Evolutionary conservation across 352 stramenopile genomes (phyloP).

Genomic region (Phytopythium delawarense): DNA sequence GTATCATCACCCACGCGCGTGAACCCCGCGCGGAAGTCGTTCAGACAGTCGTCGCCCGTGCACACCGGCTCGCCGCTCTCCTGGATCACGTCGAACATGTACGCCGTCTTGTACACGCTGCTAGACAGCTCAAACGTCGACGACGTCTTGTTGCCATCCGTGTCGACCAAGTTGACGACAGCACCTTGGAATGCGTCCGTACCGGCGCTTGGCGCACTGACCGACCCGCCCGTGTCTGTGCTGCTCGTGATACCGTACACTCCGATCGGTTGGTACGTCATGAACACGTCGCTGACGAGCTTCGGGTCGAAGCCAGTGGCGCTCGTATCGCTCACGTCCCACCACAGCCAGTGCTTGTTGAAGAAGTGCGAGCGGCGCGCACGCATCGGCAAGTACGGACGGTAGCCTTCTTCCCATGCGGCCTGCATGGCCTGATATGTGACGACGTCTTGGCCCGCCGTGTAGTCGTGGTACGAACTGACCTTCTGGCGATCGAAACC

Average conservation of each 20-base stretch:
- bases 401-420: constrained; percentile 41
- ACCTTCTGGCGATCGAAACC: constrained; percentile 26
- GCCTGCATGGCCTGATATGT: constrained; percentile 53
- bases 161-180: constrained; percentile 9
- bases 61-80: constrained; percentile 19
- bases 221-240: constrained; percentile 14
- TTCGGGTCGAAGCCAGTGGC: constrained; percentile 34
- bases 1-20: constrained; percentile 20
- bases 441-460: constrained; percentile 19
- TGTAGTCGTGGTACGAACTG: constrained; percentile 30
- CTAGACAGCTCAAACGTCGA: constrained; percentile 20
- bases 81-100: constrained; percentile 6
- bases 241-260: constrained; percentile 36
- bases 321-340: constrained; percentile 39
- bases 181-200: constrained; percentile 23
- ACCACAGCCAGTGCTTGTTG: constrained; percentile 57
- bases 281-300: constrained; percentile 32
- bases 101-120: constrained; percentile 15
- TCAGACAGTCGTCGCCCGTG: constrained; percentile 31
- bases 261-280: constrained; percentile 52
- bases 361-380: constrained; percentile 61
- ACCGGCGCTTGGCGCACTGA: constrained; percentile 10
- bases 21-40: constrained; percentile 39
- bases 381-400: constrained; percentile 64
- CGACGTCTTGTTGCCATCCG: constrained; percentile 18